phyloP scores from a whole-genome alignment of 139 green algal species.

The Micractinium conductrix region DNA sequence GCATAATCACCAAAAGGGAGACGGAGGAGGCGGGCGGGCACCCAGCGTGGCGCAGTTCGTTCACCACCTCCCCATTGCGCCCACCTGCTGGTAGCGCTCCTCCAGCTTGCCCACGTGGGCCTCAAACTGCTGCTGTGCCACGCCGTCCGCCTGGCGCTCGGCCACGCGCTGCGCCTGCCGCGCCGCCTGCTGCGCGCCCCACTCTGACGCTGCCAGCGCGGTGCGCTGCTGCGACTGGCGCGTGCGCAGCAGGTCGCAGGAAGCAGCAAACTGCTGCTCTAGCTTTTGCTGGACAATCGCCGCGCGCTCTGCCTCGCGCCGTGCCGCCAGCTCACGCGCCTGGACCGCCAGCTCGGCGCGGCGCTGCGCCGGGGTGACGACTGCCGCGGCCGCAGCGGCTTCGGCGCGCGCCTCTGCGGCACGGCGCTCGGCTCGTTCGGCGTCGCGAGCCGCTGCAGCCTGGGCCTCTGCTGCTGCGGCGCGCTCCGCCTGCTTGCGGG shows the following conservation, averaged over 20 bases:
- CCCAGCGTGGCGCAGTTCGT: too few species aligned
- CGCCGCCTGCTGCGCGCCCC: neutral
- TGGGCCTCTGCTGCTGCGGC: neutral
- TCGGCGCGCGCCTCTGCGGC: neutral
- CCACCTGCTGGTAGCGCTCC: slow-evolving; percentile 31
- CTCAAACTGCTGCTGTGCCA: slow-evolving; percentile 2
- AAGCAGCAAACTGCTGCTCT: slow-evolving; percentile 42
- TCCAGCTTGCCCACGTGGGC: slow-evolving; percentile 20
- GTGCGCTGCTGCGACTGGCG: slow-evolving; percentile 18
- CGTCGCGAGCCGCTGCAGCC: neutral
- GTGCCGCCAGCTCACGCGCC: slow-evolving; percentile 36
- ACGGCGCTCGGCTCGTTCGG: neutral
- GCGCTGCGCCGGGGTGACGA: slow-evolving; percentile 35
- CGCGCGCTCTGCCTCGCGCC: slow-evolving; percentile 28
- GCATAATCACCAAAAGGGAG: too few species aligned
- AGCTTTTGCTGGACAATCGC: slow-evolving; percentile 25
- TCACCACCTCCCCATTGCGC: too few species aligned
- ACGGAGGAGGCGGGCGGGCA: too few species aligned
- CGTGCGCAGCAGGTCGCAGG: slow-evolving; percentile 46
- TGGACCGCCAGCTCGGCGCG: slow-evolving; percentile 28
- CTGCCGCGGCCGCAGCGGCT: neutral
- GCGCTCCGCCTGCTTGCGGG: too few species aligned
- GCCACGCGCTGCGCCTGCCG: neutral
- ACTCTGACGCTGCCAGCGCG: slow-evolving; percentile 7
- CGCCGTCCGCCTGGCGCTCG: slow-evolving; percentile 11